These are phyloP conservation scores for Sanghuangporus baumii DNA, from an alignment of 1,284 basidiomycete species.

Conservation along the genomic window DNA sequence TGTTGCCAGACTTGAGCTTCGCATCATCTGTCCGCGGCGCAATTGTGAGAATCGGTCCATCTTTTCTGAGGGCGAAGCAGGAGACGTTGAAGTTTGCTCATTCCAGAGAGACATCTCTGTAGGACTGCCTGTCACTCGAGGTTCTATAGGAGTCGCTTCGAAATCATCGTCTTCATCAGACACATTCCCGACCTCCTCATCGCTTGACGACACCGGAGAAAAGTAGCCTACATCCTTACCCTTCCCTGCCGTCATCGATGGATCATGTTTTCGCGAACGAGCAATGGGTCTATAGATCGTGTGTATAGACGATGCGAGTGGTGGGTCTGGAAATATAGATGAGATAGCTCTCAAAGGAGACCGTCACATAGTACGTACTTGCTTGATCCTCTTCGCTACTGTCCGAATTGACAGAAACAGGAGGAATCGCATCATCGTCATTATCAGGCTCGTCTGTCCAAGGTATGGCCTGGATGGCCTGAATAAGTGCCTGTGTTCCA, in stretches of 20 bases:
- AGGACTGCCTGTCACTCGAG: constrained; percentile 24
- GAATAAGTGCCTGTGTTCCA: constrained; percentile 79
- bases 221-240: constrained; percentile 16
- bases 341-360: not conserved
- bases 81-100: not conserved
- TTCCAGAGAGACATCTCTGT: constrained; percentile 6
- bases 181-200: constrained; percentile 30
- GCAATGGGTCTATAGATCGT: constrained; percentile 33
- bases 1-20: constrained; percentile 64
- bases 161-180: constrained; percentile 50
- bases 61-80: not conserved
- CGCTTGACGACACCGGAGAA: constrained; percentile 24
- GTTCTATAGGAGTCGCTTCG: constrained; percentile 41
- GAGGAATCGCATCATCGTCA: constrained; percentile 51
- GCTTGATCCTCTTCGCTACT: constrained; percentile 55
- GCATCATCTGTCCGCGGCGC: constrained; percentile 25
- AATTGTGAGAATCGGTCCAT: constrained; percentile 13
- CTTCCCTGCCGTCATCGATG: not conserved
- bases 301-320: constrained; percentile 28
- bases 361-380: constrained; percentile 25
- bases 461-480: constrained; percentile 76
- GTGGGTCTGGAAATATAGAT: constrained; percentile 21
- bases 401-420: constrained; percentile 42
- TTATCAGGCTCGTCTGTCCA: constrained; percentile 64
- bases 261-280: constrained; percentile 18